Base-by-base conservation (phyloP, 75 land plant species). In the Gnetum montanum region DNA sequence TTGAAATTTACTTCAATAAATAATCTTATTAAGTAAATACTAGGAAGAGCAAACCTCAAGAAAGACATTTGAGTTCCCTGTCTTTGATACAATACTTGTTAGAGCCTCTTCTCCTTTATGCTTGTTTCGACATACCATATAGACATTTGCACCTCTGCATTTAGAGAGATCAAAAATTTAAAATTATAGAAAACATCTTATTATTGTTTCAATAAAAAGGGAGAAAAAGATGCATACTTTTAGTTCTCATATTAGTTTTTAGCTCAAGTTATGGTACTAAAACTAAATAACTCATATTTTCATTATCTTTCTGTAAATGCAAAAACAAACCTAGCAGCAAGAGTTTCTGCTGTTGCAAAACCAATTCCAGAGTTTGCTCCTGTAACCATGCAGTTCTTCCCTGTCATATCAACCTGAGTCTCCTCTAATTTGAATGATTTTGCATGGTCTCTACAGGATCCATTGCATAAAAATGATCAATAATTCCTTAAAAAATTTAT, bases 311-410 rank as follows among this genome's bases (percentile, higher is more conserved):
- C n/a, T n/a, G n/a, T n/a, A n/a, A n/a, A n/a, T n/a, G n/a, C n/a
- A n/a, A 24, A 34, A 7, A 0, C n/a, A 25, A 29, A 93, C 98
- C 90, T 84, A 31, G 90, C 69, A 28, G 98, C 98, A 18, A 93
- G 84, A 53, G 74, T 84, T 64, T 93, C 74, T 19, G 98, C 98
- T 48, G 90, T 61, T 13, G 83, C 96, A 77, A 64, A 93, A 26
- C 98, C 98, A 64, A 93, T 82, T 30, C 98, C 98, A 59, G 96
- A 77, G 68, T 93, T 93, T 0, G 98, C 86, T 60, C 98, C 98
- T n/a, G 98, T 93, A n/a, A 93, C 77, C 15, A 93, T 45, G 65
- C 95, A 88, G 41, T 79, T 85, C 48, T 89, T 93, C 28, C 90
- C 95, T 43, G 84, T 77, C 51, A 93, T 78, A 31, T 57, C 58